A percentile compares a stretch with the other conserved stretches of the same genome.
These are phyloP conservation scores for Colletotrichum sansevieriae DNA, from an alignment of 2,329 filamentous ascomycete species.

Conservation along the genomic window DNA sequence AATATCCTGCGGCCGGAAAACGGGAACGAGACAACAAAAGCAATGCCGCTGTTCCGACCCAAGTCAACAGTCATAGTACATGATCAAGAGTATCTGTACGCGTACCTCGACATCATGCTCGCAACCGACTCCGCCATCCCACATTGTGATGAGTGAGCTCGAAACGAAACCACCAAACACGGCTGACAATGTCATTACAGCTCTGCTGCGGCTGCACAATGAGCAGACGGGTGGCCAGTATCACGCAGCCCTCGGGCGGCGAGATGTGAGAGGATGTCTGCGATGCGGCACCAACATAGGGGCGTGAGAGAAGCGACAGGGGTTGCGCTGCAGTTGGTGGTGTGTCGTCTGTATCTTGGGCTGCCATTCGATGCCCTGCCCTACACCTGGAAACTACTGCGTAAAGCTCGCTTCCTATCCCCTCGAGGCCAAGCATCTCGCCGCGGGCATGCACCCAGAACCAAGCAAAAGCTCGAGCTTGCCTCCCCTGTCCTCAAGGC, in stretches of 20 bases:
- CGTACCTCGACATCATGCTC: too few species aligned
- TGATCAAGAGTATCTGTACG: neutral
- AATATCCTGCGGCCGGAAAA: conserved; percentile 2
- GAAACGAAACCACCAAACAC: neutral
- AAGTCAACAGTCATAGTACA: conserved; percentile 15
- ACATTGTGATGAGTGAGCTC: conserved; percentile 6
- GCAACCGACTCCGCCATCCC: neutral
- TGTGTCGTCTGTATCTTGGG: conserved; percentile 41
- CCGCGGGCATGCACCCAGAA: neutral
- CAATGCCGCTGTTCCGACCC: conserved; percentile 29
- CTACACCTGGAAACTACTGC: conserved; percentile 8
- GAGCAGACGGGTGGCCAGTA: conserved; percentile 16
- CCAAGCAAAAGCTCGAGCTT: neutral
- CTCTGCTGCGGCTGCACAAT: conserved; percentile 12
- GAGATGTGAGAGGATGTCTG: conserved; percentile 22
- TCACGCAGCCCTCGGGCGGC: conserved; percentile 14
- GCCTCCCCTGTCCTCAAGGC: neutral
- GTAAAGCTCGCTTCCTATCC: conserved; percentile 5
- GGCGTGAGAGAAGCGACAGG: conserved; percentile 27
- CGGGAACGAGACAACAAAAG: conserved; percentile 25
- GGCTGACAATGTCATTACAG: neutral
- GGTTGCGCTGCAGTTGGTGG: conserved; percentile 31
- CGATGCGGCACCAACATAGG: conserved; percentile 19
- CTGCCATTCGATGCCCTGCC: conserved; percentile 40
- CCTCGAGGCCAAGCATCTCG: conserved; percentile 15